Base-by-base conservation (phyloP, 768 basidiomycete genomes). In the Rhodotorula sphaerocarpa region DNA sequence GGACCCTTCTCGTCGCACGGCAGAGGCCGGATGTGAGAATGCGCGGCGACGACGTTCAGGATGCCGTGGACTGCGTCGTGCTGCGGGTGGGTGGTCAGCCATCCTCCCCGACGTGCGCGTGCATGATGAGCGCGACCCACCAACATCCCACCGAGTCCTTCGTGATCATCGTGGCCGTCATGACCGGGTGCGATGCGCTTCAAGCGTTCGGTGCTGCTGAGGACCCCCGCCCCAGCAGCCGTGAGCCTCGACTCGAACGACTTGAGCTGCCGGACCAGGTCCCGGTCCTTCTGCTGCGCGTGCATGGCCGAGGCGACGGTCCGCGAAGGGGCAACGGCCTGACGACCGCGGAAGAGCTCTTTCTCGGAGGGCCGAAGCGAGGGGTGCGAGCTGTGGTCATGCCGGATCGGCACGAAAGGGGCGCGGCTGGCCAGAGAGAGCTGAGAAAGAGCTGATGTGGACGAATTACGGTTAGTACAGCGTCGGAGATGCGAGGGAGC, bases 1-100 rank as follows among this genome's bases (percentile, higher is more conserved):
- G 36, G 36, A 10, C 10, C 36, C 16, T 16, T 16, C 9, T 39
- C 10, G 36, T 39, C 36, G 10, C 36, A 39, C 9, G 43, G 12
- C 12, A 44, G 43, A 44, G 7, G 11, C 7, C 43, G 16, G 12
- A 20, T 44, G 7, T 44, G 20, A n/a, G 16, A 7, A 20, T 18
- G 23, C 20, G 43, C 45, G 27, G n/a, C 5, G 43, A 56, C 3
- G 18, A 34, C 15, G 3, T 48, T 36, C 0, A 63, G 36, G 12
- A 57, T 25, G 14, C 46, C 5, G 51, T 25, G 41, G 3, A 63
- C 27, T 27, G 44, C 28, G 28, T 63, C 61, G 44, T 63, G 61
- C 61, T 63, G 48, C 34, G 21, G 23, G 43, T 11, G 21, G 7
- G 20, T 44, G 10, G 39, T 41, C 39, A 41, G 10, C 39, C 10